A percentile compares a stretch with the other conserved stretches of the same genome.
phyloP scores from a whole-genome alignment of 495 filamentous ascomycete genomes.

The Penicillium alfredii region DNA sequence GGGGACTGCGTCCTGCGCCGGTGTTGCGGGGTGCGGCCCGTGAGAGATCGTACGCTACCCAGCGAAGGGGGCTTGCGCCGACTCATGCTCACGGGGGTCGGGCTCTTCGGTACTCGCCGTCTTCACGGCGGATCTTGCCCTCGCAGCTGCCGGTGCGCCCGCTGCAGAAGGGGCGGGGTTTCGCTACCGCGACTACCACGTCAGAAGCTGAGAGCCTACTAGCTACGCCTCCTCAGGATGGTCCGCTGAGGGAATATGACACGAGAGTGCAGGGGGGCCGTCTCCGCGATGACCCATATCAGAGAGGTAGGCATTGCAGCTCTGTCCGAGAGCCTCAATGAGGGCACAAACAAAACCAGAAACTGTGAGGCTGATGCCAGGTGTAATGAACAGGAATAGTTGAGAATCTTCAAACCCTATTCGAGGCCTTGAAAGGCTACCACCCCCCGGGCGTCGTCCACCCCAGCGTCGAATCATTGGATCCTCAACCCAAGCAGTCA shows the following conservation, averaged over 20 bases:
- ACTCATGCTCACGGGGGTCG: slow-evolving; percentile 1
- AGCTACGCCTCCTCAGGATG: slow-evolving; percentile 30
- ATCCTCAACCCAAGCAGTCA: slow-evolving; percentile 52
- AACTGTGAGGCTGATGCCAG: too few species aligned
- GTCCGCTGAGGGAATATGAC: slow-evolving; percentile 86
- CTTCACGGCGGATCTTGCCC: background rate
- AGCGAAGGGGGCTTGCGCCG: slow-evolving; percentile 2
- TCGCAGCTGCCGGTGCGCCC: slow-evolving; percentile 5
- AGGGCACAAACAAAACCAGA: background rate
- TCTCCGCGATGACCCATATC: slow-evolving; percentile 82
- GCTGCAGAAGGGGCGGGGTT: slow-evolving; percentile 7
- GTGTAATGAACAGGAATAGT: slow-evolving; percentile 63
- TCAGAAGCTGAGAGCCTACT: slow-evolving; percentile 4
- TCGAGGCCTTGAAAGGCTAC: slow-evolving; percentile 75
- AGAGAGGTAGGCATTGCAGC: slow-evolving; percentile 79
- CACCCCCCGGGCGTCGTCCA: slow-evolving; percentile 64
- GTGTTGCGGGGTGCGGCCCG: slow-evolving; percentile 11
- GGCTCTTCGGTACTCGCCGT: background rate
- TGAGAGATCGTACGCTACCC: slow-evolving; percentile 9
- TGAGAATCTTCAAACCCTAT: slow-evolving; percentile 78
- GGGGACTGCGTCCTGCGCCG: slow-evolving; percentile 15
- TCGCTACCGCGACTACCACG: too few species aligned
- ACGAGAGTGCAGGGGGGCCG: slow-evolving; percentile 62
- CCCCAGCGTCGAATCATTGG: slow-evolving; percentile 68
- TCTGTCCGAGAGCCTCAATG: too few species aligned